phyloP scores from a whole-genome alignment of 495 filamentous ascomycete genomes.

The Trypethelium eluteriae region DNA sequence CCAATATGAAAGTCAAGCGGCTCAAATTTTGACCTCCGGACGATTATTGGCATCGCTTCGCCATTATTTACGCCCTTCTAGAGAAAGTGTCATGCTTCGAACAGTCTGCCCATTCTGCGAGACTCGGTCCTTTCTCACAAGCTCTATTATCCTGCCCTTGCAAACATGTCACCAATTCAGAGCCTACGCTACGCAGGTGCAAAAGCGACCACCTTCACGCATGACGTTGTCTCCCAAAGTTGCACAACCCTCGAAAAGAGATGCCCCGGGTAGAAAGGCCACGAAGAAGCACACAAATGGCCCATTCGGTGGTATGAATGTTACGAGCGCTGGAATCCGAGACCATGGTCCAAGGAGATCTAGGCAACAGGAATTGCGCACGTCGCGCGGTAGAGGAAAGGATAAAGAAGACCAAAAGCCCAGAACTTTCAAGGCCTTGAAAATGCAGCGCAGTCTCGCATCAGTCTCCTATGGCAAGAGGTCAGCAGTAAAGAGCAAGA shows the following conservation, averaged over 20 bases:
- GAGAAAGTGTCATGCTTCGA: conserved; percentile 3
- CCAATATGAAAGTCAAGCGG: not conserved
- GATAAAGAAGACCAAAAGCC: conserved; percentile 21
- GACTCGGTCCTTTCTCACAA: conserved; percentile 20
- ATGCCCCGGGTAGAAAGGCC: conserved; percentile 35
- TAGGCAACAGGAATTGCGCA: conserved; percentile 33
- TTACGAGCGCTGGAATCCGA: conserved; percentile 36
- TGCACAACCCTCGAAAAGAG: conserved; percentile 44
- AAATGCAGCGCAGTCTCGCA: conserved; percentile 79
- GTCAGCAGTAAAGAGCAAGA: conserved; percentile 56
- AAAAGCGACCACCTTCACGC: conserved; percentile 53
- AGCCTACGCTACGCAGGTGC: conserved; percentile 25
- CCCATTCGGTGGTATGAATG: conserved; percentile 75
- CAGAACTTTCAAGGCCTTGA: conserved; percentile 69
- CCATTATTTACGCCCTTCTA: not conserved
- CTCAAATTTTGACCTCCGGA: not conserved
- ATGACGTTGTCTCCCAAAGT: conserved; percentile 76
- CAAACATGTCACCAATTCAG: conserved; percentile 17
- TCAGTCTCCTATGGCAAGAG: conserved; percentile 67
- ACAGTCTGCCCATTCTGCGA: conserved; percentile 34
- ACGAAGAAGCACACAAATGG: conserved; percentile 40
- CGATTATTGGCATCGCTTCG: not conserved
- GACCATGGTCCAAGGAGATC: conserved; percentile 23
- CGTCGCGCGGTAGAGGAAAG: conserved; percentile 22
- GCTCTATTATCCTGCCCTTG: conserved; percentile 17